Base-by-base conservation (phyloP, 495 filamentous ascomycete species). In the Oidiodendron maius region DNA sequence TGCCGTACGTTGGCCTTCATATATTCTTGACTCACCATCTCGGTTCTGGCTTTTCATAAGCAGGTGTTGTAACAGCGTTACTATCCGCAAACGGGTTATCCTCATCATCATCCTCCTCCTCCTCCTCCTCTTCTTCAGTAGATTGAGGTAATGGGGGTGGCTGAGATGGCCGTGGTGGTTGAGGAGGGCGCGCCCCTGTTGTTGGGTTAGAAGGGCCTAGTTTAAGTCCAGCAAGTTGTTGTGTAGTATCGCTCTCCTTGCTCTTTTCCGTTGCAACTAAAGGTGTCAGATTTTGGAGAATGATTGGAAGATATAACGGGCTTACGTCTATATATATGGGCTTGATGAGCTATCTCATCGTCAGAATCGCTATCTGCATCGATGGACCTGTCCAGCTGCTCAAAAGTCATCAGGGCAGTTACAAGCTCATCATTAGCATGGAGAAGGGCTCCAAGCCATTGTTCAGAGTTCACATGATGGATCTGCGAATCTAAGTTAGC, bases 331-430 rank as follows among this genome's bases (percentile, higher is more conserved):
- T 77, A 77, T 25, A 74, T 61, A 44, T 78, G 75, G 3, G 74
- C 72, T 52, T 78, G 76, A 42, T 73, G 68, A 21, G 74, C 73
- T 18, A 80, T 50, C 41, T 83, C 79, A 40, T 80, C 78, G 40
- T 97, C 94, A 42, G 89, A 95, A 61, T 99, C 94, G 56, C 89
- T 95, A 64, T 99, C 93, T 40, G 95, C 89, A 51, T 96, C 91
- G 49, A 96, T 84, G 51, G 93, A 95, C 55, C 93, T 90, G 62
- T 99, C 91, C 20, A 95, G 74, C 42, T 94, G 86, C 64, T 96
- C 93, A 61, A 87, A 99, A 0, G 90, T 84, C 80, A 93, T 95
- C 47, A 99, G 71, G 1, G 91, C 91, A n/a, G 80, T 83, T 37
- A 96, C 85, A 15, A 99, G 77, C 56, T 86, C 81, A 50, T 91